Conservation (phyloP, 495 filamentous ascomycete genomes). For the Xylaria curta region DNA sequence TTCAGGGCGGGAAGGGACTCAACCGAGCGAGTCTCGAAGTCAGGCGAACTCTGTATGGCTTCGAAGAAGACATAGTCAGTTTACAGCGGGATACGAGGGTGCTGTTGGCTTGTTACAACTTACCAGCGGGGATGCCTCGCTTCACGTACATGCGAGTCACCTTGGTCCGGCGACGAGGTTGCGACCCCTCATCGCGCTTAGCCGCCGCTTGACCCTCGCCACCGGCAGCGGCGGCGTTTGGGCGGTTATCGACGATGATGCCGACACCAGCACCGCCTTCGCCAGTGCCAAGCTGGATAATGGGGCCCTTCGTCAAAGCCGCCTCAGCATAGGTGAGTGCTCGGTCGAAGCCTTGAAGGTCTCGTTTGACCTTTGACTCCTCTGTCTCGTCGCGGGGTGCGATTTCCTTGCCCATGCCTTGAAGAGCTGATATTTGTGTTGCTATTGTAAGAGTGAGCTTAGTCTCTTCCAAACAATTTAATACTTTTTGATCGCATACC, state of each 20-base stretch:
- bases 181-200: conserved; percentile 45
- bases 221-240: conserved; percentile 35
- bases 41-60: conserved; percentile 45
- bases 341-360: conserved; percentile 56
- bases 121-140: conserved; percentile 52
- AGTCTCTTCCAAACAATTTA: background rate
- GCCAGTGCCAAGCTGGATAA: conserved; percentile 55
- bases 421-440: conserved; percentile 49
- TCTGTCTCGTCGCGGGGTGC: conserved; percentile 45
- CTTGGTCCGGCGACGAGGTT: conserved; percentile 45
- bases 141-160: conserved; percentile 59
- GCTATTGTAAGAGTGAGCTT: conserved; percentile 35
- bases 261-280: conserved; percentile 56
- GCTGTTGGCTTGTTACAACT: conserved; percentile 31
- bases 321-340: conserved; percentile 55
- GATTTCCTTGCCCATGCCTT: conserved; percentile 59
- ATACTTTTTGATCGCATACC: conserved; percentile 30
- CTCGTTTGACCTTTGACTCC: conserved; percentile 42
- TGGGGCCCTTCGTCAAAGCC: conserved; percentile 53
- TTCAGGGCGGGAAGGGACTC: conserved; percentile 34
- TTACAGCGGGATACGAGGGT: conserved; percentile 5
- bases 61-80: conserved; percentile 29
- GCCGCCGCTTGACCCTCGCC: conserved; percentile 23
- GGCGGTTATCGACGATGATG: conserved; percentile 52
- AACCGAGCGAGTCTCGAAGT: conserved; percentile 38